Evolutionary conservation across 176 grass and related monocot genomes (phyloP), one percentile per base, ranked within the genome.

Genomic region (Thinopyrum elongatum): DNA sequence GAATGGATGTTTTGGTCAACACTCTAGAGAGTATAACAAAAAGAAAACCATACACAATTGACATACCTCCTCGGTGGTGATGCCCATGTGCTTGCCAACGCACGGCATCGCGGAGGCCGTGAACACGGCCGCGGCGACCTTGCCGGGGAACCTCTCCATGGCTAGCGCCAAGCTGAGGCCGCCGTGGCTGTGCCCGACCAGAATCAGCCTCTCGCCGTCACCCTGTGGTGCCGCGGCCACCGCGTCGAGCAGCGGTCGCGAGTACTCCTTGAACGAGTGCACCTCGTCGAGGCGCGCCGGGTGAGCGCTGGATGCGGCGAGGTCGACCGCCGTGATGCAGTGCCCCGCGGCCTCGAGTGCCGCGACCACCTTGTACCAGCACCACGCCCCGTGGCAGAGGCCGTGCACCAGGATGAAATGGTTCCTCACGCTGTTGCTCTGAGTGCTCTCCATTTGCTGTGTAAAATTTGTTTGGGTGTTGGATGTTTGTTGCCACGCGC

Each of bases 161-260:
- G 92, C 84, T 57, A 94, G 89, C 47, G 89, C 30, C 31, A 94
- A 4, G 84, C 75, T 89, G 63, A 74, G 47, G 0, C 92, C 92
- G 33, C 92, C 89, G 22, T 83, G 76, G 89, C 92, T 94, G 87
- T 94, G 89, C 0, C 83, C 92, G 6, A 89, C 84, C 25, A 94
- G 76, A 10, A 91, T n/a, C 5, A 8, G 76, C 29, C 58, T 35
- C 80, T 94, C 86, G n/a, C 58, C 21, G 3, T 22, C 25, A 28
- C 55, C 12, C 46, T 47, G 10, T 0, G 81, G 70, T 5, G 69
- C 13, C 8, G 65, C 78, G 15, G 83, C 92, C 41, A 94, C 70
- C 2, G 21, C 75, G 57, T 86, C 80, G 8, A 41, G 38, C 38
- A 41, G 38, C 8, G 38, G 38, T 2, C 8, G 38, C 0, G 38